These are phyloP conservation scores for Monoraphidium neglectum DNA, from an alignment of 139 green algal genomes.

Conservation along the genomic window DNA sequence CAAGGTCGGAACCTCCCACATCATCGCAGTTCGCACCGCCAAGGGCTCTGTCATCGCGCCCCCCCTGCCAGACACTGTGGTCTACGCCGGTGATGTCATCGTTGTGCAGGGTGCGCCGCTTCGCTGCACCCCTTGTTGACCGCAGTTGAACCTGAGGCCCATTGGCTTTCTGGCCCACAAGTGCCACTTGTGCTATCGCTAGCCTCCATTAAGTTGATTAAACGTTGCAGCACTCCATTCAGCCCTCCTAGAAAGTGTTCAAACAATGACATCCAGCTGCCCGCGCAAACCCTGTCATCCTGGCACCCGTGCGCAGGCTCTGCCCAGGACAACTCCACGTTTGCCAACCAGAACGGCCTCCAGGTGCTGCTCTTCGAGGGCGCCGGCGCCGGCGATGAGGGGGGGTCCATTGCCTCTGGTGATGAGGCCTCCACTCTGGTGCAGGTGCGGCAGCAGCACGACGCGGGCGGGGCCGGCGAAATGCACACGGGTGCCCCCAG, in stretches of 20 bases:
- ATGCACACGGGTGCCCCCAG: no score
- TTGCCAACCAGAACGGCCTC: constrained; percentile 34
- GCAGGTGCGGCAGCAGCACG: no score
- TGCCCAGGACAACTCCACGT: constrained; percentile 28
- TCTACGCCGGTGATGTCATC: constrained; percentile 44
- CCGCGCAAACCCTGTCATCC: no score
- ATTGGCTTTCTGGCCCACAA: no score
- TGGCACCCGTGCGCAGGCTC: constrained; percentile 15
- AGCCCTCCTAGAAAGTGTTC: no score
- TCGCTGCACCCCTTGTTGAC: background rate
- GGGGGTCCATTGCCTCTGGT: background rate
- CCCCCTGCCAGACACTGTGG: constrained; percentile 7
- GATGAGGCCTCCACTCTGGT: background rate
- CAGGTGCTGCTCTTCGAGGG: constrained; percentile 23
- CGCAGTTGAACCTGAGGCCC: background rate
- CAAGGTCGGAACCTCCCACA: no score
- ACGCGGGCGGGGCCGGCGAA: no score
- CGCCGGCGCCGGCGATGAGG: constrained; percentile 16
- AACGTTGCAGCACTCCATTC: no score
- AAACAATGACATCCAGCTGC: no score
- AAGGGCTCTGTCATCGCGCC: background rate
- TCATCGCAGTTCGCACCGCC: background rate
- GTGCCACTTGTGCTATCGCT: no score
- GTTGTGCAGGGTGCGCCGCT: constrained; percentile 43
- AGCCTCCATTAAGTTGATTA: no score